Base-by-base conservation (phyloP, 495 filamentous ascomycete genomes). In the Penicillium steckii region DNA sequence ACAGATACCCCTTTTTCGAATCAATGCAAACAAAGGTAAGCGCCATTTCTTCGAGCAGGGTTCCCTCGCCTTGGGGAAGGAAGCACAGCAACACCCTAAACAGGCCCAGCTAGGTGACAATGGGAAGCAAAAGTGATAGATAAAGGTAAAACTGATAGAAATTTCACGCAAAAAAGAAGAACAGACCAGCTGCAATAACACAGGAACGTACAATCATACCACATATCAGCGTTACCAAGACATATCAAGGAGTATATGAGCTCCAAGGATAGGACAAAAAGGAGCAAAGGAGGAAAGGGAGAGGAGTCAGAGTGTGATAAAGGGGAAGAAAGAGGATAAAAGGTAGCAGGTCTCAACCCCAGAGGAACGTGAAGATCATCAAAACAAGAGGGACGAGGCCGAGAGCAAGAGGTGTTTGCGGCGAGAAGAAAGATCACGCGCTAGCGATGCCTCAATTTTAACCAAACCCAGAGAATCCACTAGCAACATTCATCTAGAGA, bases 161-260 rank as follows among this genome's bases (percentile, higher is more conserved):
- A n/a, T n/a, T n/a, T n/a, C n/a, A n/a, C 26, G 42, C 27, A 26
- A 44, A 44, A 27, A 17, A 12, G 15, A 22, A 44, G 48, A 42
- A 58, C 46, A 55, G 48, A 59, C 56, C 52, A 44, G 56, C 56
- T 59, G 50, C 45, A 53, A 59, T 47, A 19, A 50, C 49, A 56
- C 23, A 53, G 46, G 59, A 25, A 57, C 53, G 44, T 62, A 60
- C 53, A 57, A 49, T 60, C 62, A 52, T 61, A 58, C 48, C 61
- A 61, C 59, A 55, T 62, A 53, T 48, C 56, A 62, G 57, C 59
- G 48, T 52, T 40, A 60, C 40, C 50, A 42, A 45, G 21, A 32
- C 26, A 43, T 30, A 10, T 17, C n/a, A 23, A 37, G 30, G 35
- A 12, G 23, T n/a, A 45, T 38, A 42, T 15, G 42, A 23, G 32